Conservation (phyloP, 2,329 filamentous ascomycete genomes). For the Xylariaceae sp. region DNA sequence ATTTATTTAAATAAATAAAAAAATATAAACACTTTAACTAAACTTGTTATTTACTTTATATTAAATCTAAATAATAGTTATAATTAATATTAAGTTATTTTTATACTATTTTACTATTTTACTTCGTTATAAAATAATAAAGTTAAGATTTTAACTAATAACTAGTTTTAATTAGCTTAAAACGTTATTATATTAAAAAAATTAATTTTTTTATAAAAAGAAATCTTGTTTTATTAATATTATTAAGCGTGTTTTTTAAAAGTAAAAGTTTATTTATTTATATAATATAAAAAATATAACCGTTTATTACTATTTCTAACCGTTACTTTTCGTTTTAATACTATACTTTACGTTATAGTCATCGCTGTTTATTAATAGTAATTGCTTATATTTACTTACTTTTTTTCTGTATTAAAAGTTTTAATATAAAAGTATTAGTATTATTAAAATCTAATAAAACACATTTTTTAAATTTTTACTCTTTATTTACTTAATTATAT, state of each 20-base stretch:
- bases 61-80: too few relatives aligned
- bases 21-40: too few relatives aligned
- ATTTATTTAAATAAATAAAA: too few relatives aligned
- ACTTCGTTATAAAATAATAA: neutral
- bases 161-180: neutral
- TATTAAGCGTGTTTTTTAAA: neutral
- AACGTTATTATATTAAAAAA: too few relatives aligned
- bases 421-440: slow-evolving; percentile 9
- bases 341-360: slow-evolving; percentile 4
- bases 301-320: neutral
- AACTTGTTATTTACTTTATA: too few relatives aligned
- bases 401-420: neutral
- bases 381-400: neutral
- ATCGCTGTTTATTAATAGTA: slow-evolving; percentile 8
- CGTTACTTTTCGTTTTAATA: neutral
- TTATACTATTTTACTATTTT: neutral
- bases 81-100: neutral
- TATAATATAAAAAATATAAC: neutral
- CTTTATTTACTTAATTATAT: too few relatives aligned
- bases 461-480: neutral
- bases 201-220: too few relatives aligned
- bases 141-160: neutral
- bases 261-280: neutral
- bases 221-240: neutral
- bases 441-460: neutral